phyloP scores from a whole-genome alignment of 129 eudicot species.

The Centaurea solstitialis region DNA sequence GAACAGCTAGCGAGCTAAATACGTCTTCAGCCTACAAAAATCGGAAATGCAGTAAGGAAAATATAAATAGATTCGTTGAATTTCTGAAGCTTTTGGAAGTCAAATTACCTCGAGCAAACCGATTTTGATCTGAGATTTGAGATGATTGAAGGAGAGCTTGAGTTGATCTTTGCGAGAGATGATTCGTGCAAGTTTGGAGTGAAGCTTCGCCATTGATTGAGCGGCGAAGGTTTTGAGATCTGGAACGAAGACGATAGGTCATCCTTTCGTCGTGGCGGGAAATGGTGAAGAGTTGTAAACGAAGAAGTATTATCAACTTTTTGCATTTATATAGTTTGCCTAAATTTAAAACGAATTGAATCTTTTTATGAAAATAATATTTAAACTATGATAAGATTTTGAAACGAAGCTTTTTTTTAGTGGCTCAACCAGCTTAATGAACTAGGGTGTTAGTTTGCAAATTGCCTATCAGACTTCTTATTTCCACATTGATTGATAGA shows the following conservation, averaged over 20 bases:
- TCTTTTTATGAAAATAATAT: too few species aligned
- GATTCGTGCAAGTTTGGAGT: conserved; percentile 44
- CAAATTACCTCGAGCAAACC: conserved; percentile 63
- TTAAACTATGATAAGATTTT: too few species aligned
- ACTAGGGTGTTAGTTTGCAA: too few species aligned
- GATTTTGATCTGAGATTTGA: conserved; percentile 58
- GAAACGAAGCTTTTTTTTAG: too few species aligned
- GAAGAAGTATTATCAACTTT: too few species aligned
- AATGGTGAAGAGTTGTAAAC: background rate
- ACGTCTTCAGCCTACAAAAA: conserved; percentile 64
- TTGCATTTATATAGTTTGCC: too few species aligned
- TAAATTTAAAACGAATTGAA: too few species aligned
- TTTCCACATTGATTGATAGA: too few species aligned
- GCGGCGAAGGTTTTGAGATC: conserved; percentile 29
- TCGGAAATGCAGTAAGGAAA: background rate
- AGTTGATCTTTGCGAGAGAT: conserved; percentile 58
- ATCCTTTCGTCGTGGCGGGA: conserved; percentile 45
- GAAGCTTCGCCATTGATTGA: conserved; percentile 47
- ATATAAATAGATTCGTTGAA: background rate
- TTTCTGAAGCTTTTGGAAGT: background rate
- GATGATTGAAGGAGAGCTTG: conserved; percentile 60
- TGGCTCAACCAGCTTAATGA: too few species aligned
- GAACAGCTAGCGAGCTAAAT: conserved; percentile 63
- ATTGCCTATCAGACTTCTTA: too few species aligned
- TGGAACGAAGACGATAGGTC: conserved; percentile 32